A percentile compares a stretch with the other conserved stretches of the same genome.
These are phyloP conservation scores for Arabis hirsuta DNA, from an alignment of 345 rosid genomes.

Conservation along the genomic window DNA sequence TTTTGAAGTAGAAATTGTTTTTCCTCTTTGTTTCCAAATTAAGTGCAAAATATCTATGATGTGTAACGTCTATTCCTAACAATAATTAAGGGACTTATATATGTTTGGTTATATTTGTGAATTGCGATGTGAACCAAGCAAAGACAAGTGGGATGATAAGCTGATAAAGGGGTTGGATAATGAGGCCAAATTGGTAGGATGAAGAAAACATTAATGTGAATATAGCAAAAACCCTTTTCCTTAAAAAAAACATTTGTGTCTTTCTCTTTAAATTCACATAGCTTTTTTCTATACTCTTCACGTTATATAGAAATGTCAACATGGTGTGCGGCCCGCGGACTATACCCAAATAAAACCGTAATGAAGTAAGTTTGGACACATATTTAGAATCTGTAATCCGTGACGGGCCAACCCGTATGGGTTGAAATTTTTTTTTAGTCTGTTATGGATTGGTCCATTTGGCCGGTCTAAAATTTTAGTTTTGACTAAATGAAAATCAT, in stretches of 20 bases:
- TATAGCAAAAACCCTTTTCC: constrained; percentile 14
- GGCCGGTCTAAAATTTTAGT: no score
- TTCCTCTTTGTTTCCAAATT: neutral
- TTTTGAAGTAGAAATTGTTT: neutral
- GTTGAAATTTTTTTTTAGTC: no score
- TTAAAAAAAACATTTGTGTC: constrained; percentile 20
- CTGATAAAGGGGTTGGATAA: neutral
- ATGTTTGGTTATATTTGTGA: constrained; percentile 3
- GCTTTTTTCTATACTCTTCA: constrained; percentile 26
- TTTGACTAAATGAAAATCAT: no score
- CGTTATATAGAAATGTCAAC: no score
- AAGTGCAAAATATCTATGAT: neutral
- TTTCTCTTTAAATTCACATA: constrained; percentile 18
- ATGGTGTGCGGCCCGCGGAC: no score
- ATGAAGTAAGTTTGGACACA: no score
- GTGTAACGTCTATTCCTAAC: neutral
- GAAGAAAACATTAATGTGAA: constrained; percentile 29
- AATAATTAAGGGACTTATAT: neutral
- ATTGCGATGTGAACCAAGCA: constrained; percentile 33
- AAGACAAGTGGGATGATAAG: neutral
- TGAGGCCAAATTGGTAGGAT: constrained; percentile 24
- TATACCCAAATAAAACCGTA: no score
- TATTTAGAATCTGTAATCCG: no score
- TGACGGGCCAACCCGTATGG: no score
- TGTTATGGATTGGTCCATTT: no score